Base-by-base conservation (phyloP, 306 rosid species). In the Cicer yamashitae region DNA sequence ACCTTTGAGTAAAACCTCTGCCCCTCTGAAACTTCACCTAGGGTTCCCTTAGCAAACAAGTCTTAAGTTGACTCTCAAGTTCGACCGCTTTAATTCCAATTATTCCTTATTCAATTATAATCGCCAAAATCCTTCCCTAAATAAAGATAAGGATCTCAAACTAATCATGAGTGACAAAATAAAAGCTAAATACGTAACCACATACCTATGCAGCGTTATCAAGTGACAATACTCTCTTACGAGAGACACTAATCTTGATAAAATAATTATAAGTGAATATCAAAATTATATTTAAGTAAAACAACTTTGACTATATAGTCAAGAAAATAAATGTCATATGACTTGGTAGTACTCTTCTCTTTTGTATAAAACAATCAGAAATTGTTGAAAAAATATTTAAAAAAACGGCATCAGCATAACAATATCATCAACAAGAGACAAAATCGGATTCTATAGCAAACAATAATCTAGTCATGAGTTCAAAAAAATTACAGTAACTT, bases 31-130 rank as follows among this genome's bases (percentile, higher is more conserved):
- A 60, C 18, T 34, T 60, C 2, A 1, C 46, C 46, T 61, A 37
- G 67, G 10, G 20, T 25, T 61, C 67, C 46, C 45, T 37, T 61
- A 13, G 46, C 43, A 61, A n/a, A 37, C 43, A 58, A 10, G 64
- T 15, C 12, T 25, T 11, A 51, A 51, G 18, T 8, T n/a, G 7
- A 51, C 20, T 51, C 20, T 51, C 20, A 1, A 51, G 10, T 51
- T 51, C 18, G 7, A 6, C 56, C 2, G 7, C 20, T 10, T 51
- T 25, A 8, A 51, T 9, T 51, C 8, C 10, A 51, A n/a, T 6
- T 8, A 14, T 51, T 51, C 56, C 56, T 51, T 51, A 51, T 51
- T 51, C 56, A 51, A 51, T 51, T 51, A 51, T 14, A 51, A 51
- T 51, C 22, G 14, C 22, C 5, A 14, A 51, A n/a, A 14, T 7